Evolutionary conservation across 2,329 filamentous ascomycete species (phyloP), one percentile per base, ranked within the genome.

Genomic region (Hortaea sp.): DNA sequence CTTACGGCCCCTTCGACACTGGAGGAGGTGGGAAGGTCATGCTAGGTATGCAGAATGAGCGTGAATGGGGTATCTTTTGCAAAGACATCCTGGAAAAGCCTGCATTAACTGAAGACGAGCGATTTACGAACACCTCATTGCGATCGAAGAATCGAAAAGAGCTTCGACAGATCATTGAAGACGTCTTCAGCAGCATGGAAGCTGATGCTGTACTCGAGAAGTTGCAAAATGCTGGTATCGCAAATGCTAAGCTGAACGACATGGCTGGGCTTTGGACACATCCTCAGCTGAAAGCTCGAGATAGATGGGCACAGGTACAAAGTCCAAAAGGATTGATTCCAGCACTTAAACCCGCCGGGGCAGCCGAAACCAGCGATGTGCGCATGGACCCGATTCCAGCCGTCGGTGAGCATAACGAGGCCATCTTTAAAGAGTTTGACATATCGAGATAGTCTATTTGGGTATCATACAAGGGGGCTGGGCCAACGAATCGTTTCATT

Each of bases 11-110:
- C 0, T 79, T 79, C 41, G 61, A 69, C 32, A 71, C 74, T 0
- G 70, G 70, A 0, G 68, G 69, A 7, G 69, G 67, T 0, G 54
- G 54, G 3, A 67, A 69, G 0, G 74, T 78, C 10, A 78, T 78
- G 72, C 59, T 79, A 4, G 76, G 75, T 0, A 67, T 79, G 20
- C 76, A 79, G 53, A 78, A 78, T 48, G 75, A 78, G 60, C 64
- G 75, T 3, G 76, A 79, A 53, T 78, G 74, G 74, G 60, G 53
- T 1, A 73, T 63, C 5, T 68, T 79, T 9, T 76, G 73, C 46
- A 56, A 58, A 0, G 56, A 66, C 2, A 73, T 78, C 1, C 60
- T 79, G 4, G 63, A 60, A 0, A 62, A 70, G 39, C 60, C 64
- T 0, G 63, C 61, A 0, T 50, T 78, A 1, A 66, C 68, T 0